Conservation (phyloP, 108 stramenopile species). For the Chaetoceros muelleri region DNA sequence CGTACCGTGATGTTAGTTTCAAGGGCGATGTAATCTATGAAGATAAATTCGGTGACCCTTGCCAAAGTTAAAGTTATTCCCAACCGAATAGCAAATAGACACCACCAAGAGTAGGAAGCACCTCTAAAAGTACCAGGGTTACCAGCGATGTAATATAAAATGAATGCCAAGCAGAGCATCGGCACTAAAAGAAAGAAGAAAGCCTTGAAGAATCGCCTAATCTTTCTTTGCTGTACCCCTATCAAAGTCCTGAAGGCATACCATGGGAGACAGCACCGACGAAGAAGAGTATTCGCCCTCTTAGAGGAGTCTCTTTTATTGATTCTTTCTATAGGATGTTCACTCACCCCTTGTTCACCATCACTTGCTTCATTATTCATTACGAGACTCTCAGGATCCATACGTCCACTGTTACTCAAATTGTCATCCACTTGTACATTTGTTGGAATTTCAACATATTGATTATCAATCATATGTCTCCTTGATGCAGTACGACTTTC, state of each 20-base stretch:
- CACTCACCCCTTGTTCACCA: neutral
- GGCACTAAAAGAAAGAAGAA: slow-evolving; percentile 65
- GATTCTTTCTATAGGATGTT: neutral
- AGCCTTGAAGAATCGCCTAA: slow-evolving; percentile 37
- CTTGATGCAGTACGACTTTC: neutral
- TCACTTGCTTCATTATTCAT: neutral
- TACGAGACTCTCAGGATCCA: neutral
- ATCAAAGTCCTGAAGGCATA: no score
- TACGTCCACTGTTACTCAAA: neutral
- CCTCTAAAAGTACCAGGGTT: slow-evolving; percentile 34
- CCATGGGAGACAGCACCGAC: no score
- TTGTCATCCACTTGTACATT: no score
- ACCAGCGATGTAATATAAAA: slow-evolving; percentile 47
- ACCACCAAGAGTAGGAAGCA: slow-evolving; percentile 53
- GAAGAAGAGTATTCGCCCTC: neutral
- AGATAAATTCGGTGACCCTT: slow-evolving; percentile 32
- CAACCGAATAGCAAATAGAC: slow-evolving; percentile 50
- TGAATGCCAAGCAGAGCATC: slow-evolving; percentile 49
- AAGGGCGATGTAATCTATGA: slow-evolving; percentile 31
- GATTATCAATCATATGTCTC: no score
- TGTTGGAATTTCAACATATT: no score
- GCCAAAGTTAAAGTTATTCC: slow-evolving; percentile 42
- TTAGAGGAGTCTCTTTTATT: neutral
- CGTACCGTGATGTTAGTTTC: slow-evolving; percentile 24
- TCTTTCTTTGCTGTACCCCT: no score